Evolutionary conservation across 2,329 filamentous ascomycete species (phyloP), one percentile per base, ranked within the genome.

Genomic region (Grosmannia clavigera): DNA sequence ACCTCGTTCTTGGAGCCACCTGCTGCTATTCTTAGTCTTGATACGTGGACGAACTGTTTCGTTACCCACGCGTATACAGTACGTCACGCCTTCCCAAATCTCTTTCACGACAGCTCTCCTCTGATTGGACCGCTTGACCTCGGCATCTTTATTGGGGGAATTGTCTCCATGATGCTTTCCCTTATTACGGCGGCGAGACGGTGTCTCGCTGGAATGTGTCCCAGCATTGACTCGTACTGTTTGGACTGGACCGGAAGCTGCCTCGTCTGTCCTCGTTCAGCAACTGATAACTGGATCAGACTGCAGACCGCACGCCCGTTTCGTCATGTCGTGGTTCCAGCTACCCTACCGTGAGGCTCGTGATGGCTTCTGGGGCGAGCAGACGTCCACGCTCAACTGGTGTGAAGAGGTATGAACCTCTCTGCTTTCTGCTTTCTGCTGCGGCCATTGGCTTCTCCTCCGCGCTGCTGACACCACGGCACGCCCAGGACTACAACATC

Each of bases 331-430:
- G 27, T 64, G 61, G 25, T 16, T 66, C 4, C 65, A 66, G 59
- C 53, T 73, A 29, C 70, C 72, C 10, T 73, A 73, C 65, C 68
- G 72, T 60, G 66, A 70, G 61, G 63, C 67, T 61, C 69, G 72
- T 16, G 66, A 72, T 53, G 72, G 72, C 57, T 66, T 71, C 62
- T 73, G 72, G 72, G 71, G 71, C 27, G 65, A 70, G 19, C 70
- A 72, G 52, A 73, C 71, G 1, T 71, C 71, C 25, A 73, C 72
- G 1, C 61, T 73, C 61, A 73, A 73, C 57, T 73, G 72, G 72
- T 73, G 72, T 62, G 72, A 73, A 65, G 71, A 73, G 68, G 71
- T 73, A 57, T 58, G 14, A 31, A 16, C 16, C 3, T 46, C 52
- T 55, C 16, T 19, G 5, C n/a, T 53, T 11, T 31, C 12, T 53